Evolutionary conservation across 176 grass and related monocot genomes (phyloP), one percentile per base, ranked within the genome.

Genomic region (Rhynchospora pubera): DNA sequence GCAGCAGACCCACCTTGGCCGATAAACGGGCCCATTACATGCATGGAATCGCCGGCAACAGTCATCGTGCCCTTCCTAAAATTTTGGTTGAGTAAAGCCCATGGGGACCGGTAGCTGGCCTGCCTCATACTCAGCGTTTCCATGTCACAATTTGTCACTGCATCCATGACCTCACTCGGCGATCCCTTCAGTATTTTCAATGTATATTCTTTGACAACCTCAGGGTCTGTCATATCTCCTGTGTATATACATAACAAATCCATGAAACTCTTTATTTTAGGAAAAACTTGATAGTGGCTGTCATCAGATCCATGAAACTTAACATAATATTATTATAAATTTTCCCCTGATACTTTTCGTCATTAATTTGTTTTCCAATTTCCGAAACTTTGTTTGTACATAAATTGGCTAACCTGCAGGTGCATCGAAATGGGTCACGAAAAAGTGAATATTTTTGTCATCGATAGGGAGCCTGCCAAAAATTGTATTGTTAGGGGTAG

Each of bases 41-140:
- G 92, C 87, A 91, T 88, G 3, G 93, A 86, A 59, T 92, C 90
- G 3, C 93, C 87, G 5, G 87, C 90, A 7, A 94, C 74, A 0
- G 84, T 81, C 71, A 85, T 85, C 13, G 68, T 77, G 64, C 89
- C 87, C 61, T 24, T 86, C 26, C 50, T 43, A 9, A 90, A 86
- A 18, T 60, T 48, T 15, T 15, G 64, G 12, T 83, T 0, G 53
- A 68, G 26, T 26, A 93, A 13, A 47, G 85, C 16, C 90, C 92
- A 94, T 0, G 87, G 87, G 18, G 88, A 52, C 16, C 83, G 48
- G 78, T 94, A 88, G 1, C 80, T 42, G 11, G 81, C 7, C 10
- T 57, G 24, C 24, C 16, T 19, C 7, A 91, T 5, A 75, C 43
- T 82, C 64, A 94, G 23, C 46, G 87, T 79, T 0, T 72, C 62